Base-by-base conservation (phyloP, 768 basidiomycete genomes). In the Lactarius quietus region DNA sequence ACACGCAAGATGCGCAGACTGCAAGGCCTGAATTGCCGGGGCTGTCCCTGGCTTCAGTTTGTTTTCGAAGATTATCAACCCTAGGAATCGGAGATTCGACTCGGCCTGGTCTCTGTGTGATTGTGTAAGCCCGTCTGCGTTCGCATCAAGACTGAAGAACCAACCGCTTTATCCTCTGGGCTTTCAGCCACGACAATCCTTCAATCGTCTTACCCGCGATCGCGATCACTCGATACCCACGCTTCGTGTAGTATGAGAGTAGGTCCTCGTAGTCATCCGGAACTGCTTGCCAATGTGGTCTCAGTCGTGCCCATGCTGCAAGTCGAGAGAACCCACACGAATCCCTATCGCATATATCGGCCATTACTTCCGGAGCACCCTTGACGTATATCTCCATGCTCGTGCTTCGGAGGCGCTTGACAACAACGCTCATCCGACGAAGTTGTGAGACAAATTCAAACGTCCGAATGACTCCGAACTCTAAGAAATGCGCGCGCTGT, bases 311-410 rank as follows among this genome's bases (percentile, higher is more conserved):
- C 12, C n/a, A 28, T 9, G 35, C 23, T 4, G 29, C 6, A 45
- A 26, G 61, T 64, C n/a, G 53, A 67, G 38, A 36, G 41, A 5
- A 80, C 94, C 70, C 71, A 98, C 96, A 88, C n/a, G 95, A 92
- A 59, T 89, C 85, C 66, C 82, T 87, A 61, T 95, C 90, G 74
- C 97, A 99, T 63, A 99, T 98, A 48, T 95, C 95, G 8, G 78
- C 75, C 95, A 99, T 98, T 62, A 98, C 93, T 76, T 99, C 97
- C 0, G 97, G 97, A 2, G 97, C 97, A n/a, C 97, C 97, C 74
- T 99, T 99, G 71, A 95, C 95, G 73, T 98, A 98, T 14, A 98
- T 82, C 74, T 99, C 97, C 94, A 99, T 98, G 74, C 91, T 93
- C 60, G 77, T 85, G 69, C 95, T 95, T 75, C 90, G 97, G 60